Conservation (phyloP, 495 filamentous ascomycete genomes). For the Neurospora sp. region DNA sequence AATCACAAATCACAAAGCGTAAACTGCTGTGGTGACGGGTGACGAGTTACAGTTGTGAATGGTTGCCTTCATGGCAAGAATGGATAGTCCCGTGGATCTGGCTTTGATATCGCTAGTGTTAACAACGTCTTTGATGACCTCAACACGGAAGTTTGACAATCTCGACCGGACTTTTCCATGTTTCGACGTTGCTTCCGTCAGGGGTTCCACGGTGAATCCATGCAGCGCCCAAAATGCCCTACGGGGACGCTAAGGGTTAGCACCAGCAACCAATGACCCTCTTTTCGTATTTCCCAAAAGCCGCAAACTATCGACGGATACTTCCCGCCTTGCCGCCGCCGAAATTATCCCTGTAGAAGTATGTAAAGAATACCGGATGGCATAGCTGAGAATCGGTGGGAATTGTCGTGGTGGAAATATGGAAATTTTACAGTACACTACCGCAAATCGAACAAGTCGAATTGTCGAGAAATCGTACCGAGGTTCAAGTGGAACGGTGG, state of each 20-base stretch:
- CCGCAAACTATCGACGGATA: background rate
- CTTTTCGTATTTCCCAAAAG: background rate
- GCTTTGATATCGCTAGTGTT: background rate
- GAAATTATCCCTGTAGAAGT: background rate
- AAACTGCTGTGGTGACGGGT: background rate
- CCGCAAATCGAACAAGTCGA: background rate
- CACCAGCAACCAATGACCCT: background rate
- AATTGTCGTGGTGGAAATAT: background rate
- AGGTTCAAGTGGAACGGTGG: background rate
- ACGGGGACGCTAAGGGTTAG: background rate
- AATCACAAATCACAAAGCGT: no score
- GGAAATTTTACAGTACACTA: no score
- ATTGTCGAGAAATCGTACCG: background rate
- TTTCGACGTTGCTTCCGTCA: background rate
- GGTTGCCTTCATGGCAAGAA: background rate
- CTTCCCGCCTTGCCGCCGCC: background rate
- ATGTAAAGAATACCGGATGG: background rate
- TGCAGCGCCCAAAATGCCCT: background rate
- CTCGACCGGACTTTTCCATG: background rate
- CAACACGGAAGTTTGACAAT: background rate
- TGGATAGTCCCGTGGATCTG: background rate
- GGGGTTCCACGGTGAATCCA: background rate
- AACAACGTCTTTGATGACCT: background rate
- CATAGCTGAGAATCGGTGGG: background rate
- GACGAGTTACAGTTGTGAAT: background rate